Conservation (phyloP, 108 stramenopile genomes). For the Hondaea fermentalgiana region DNA sequence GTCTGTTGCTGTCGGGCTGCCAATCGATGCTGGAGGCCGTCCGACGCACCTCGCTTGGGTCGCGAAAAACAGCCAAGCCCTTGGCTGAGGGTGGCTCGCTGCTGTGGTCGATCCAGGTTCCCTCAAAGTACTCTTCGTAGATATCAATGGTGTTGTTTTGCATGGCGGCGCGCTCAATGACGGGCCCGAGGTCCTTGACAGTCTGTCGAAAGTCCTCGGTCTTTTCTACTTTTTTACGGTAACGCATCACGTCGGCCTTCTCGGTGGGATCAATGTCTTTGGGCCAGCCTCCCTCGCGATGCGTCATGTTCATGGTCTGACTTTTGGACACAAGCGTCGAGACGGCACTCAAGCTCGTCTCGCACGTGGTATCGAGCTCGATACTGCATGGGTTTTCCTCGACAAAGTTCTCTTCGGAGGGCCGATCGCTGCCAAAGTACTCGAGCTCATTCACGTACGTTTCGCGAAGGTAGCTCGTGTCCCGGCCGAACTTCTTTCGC, state of each 20-base stretch:
- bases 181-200: conserved; percentile 62
- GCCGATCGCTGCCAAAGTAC: conserved; percentile 13
- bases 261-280: conserved; percentile 77
- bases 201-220: conserved; percentile 60
- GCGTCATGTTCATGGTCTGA: conserved; percentile 20
- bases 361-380: conserved; percentile 7
- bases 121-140: conserved; percentile 66
- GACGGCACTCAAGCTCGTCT: background rate
- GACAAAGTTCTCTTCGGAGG: background rate
- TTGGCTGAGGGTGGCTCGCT: conserved; percentile 73
- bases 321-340: background rate
- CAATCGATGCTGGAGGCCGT: conserved; percentile 73
- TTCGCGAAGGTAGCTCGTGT: background rate
- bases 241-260: conserved; percentile 61
- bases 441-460: conserved; percentile 16
- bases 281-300: conserved; percentile 75
- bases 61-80: conserved; percentile 77
- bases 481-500: conserved; percentile 9
- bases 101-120: conserved; percentile 54
- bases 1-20: conserved; percentile 74
- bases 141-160: conserved; percentile 81
- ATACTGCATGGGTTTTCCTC: conserved; percentile 6
- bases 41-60: conserved; percentile 61
- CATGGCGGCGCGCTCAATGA: conserved; percentile 66
- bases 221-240: conserved; percentile 76